A percentile compares a stretch with the other conserved stretches of the same genome.
These are phyloP conservation scores for Ophiostoma ulmi DNA, from an alignment of 2,329 filamentous ascomycete species.

Conservation along the genomic window DNA sequence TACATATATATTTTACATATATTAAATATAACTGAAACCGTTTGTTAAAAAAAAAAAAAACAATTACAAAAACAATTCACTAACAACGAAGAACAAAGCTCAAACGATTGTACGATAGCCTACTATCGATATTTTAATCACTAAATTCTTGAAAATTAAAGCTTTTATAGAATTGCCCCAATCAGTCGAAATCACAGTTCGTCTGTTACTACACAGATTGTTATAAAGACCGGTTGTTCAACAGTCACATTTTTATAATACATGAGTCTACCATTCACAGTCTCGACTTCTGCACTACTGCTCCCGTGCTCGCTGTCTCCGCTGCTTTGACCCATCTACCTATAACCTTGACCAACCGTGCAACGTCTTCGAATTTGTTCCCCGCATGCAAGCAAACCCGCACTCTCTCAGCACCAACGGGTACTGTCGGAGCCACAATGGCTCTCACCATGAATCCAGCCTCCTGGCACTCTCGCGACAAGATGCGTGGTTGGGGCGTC, in stretches of 20 bases:
- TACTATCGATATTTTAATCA: too few species aligned
- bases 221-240: background rate
- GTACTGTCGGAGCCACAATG: slow-evolving; percentile 65
- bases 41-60: too few species aligned
- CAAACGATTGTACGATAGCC: too few species aligned
- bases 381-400: slow-evolving; percentile 39
- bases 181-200: too few species aligned
- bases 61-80: too few species aligned
- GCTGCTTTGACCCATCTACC: background rate
- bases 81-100: too few species aligned
- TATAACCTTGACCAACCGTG: background rate
- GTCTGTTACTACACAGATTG: too few species aligned
- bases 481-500: slow-evolving; percentile 50
- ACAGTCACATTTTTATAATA: too few species aligned
- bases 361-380: background rate
- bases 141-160: too few species aligned
- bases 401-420: slow-evolving; percentile 57
- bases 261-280: background rate
- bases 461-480: slow-evolving; percentile 57
- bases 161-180: too few species aligned
- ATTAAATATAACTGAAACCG: too few species aligned
- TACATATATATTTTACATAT: too few species aligned
- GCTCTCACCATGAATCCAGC: slow-evolving; percentile 57
- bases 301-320: background rate
- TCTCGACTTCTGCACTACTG: background rate